Conservation (phyloP, 2,329 filamentous ascomycete genomes). For the Anthostomella pinea region DNA sequence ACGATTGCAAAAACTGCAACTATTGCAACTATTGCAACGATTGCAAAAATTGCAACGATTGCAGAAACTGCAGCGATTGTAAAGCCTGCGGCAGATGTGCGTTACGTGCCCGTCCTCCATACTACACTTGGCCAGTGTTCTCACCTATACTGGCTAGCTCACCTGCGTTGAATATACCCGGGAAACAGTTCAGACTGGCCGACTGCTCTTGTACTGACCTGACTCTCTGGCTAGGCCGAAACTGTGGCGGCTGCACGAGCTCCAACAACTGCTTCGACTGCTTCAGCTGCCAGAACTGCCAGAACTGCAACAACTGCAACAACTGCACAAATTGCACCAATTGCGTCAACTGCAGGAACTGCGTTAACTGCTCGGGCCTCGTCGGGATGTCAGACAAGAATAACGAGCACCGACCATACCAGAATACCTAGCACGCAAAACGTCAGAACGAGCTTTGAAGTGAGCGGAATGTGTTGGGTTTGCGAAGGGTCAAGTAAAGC, state of each 20-base stretch:
- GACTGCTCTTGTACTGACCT: too few relatives aligned
- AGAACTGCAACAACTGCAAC: conserved; percentile 2
- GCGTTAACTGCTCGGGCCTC: conserved; percentile 1
- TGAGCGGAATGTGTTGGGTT: neutral
- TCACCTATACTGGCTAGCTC: neutral
- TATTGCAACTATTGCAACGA: conserved; percentile 1
- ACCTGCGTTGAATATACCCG: too few relatives aligned
- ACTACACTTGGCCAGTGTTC: neutral
- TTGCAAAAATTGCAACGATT: conserved; percentile 6
- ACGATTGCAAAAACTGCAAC: conserved; percentile 1
- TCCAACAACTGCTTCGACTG: conserved; percentile 4
- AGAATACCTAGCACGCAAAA: too few relatives aligned
- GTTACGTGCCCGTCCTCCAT: conserved; percentile 1
- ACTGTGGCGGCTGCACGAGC: neutral
- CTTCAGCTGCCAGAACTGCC: conserved; percentile 2
- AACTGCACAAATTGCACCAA: conserved; percentile 9
- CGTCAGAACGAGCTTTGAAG: too few relatives aligned
- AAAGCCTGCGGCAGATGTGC: conserved; percentile 1
- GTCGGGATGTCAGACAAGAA: neutral
- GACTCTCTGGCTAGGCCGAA: neutral
- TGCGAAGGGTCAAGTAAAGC: too few relatives aligned
- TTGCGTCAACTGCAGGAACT: conserved; percentile 5
- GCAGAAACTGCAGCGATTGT: conserved; percentile 3
- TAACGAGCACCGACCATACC: neutral
- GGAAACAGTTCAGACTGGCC: too few relatives aligned